Percentiles rank a stretch among this genome's conserved stretches.
Conservation (phyloP, 1,284 basidiomycete genomes). For the Sanghuangporus weigelae region DNA sequence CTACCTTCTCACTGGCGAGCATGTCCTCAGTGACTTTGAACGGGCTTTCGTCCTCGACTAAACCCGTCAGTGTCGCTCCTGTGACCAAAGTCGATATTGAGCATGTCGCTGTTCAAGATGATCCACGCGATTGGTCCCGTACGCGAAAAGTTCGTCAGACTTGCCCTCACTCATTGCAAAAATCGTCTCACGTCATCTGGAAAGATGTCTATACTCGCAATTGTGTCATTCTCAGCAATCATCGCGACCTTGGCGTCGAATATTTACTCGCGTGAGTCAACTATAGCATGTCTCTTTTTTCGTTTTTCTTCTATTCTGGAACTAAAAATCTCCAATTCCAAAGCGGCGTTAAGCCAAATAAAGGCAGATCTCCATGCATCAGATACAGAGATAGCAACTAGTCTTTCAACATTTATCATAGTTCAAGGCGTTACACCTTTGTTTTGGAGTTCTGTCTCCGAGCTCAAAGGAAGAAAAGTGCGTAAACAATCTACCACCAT, state of each 20-base stretch:
- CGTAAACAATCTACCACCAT: conserved; percentile 20
- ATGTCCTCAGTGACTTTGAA: background rate
- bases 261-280: conserved; percentile 59
- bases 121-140: conserved; percentile 71
- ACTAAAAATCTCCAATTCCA: background rate
- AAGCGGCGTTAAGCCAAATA: conserved; percentile 66
- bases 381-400: conserved; percentile 64
- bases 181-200: background rate
- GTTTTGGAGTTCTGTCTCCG: conserved; percentile 69
- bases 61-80: background rate
- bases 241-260: conserved; percentile 65
- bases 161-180: background rate
- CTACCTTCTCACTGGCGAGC: background rate
- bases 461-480: conserved; percentile 79
- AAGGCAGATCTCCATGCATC: conserved; percentile 60
- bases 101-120: conserved; percentile 64
- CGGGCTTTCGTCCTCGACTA: background rate
- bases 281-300: background rate
- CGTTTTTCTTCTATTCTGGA: background rate
- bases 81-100: conserved; percentile 47
- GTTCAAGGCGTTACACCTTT: conserved; percentile 69
- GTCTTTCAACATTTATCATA: conserved; percentile 74
- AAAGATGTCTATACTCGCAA: conserved; percentile 50
- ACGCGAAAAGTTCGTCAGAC: conserved; percentile 50
- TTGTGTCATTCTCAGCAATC: conserved; percentile 57